These are phyloP conservation scores for Solanum megistacrolobum DNA, from an alignment of 257 asterid genomes.

Conservation along the genomic window DNA sequence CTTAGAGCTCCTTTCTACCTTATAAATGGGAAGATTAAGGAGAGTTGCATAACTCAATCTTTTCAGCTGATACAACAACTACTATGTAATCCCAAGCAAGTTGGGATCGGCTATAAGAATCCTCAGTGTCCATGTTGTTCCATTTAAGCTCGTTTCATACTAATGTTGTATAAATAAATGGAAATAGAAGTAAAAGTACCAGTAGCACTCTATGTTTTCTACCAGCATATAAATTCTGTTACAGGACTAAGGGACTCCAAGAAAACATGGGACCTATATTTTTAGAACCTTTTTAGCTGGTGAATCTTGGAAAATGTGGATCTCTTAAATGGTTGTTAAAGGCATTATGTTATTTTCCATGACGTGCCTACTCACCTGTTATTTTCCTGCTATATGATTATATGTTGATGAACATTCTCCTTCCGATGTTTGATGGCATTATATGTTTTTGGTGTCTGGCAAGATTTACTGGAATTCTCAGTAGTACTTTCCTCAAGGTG, in stretches of 20 bases:
- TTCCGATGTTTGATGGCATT: not conserved
- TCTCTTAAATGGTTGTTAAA: not conserved
- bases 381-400: not conserved
- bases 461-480: not conserved
- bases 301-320: not conserved
- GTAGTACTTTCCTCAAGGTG: not conserved
- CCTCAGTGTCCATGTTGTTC: not conserved
- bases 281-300: not conserved
- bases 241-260: not conserved
- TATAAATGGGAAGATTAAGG: not conserved
- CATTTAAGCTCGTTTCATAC: not conserved
- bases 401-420: not conserved
- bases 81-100: not conserved
- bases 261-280: not conserved
- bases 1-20: not conserved
- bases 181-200: not conserved
- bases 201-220: not conserved
- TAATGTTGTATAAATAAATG: not conserved
- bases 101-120: not conserved
- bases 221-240: not conserved
- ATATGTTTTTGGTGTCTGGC: not conserved
- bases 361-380: not conserved
- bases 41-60: not conserved
- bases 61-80: not conserved
- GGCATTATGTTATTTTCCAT: not conserved